Evolutionary conservation across 2,329 filamentous ascomycete species (phyloP), one percentile per base, ranked within the genome.

Genomic region (Bipolaris oryzae): DNA sequence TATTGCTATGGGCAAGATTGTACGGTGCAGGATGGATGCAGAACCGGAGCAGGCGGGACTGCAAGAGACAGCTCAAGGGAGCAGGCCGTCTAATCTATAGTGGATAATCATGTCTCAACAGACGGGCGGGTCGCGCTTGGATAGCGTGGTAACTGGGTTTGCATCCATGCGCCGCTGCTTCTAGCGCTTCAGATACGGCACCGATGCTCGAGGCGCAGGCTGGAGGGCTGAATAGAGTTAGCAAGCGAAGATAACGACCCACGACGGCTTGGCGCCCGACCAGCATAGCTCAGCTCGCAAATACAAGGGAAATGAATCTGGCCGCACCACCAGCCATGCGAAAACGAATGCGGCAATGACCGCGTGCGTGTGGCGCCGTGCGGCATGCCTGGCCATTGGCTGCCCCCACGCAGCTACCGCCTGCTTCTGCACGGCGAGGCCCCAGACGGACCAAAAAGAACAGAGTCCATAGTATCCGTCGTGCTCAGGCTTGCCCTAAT

Each of bases 61-160:
- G 45, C 34, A 47, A 33, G 20, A 43, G 31, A 50, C 47, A 25
- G 43, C 33, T 34, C 7, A n/a, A 34, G 34, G 39, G 55, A 55
- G 35, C 46, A 53, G 50, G 38, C 50, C 20, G 38, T 55, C 46
- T 44, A 55, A 59, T 55, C 51, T 60, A 55, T 54, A 57, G 49
- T 55, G 58, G 53, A 55, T 58, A 45, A 37, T 53, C 52, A 35
- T 49, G 49, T 54, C 53, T 47, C 57, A 60, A 61, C 56, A 62
- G 45, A 54, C 50, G 52, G 58, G 33, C 62, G 54, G 56, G 53
- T 50, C 23, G 45, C 44, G 45, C 56, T 55, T 62, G 53, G 48
- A 61, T 61, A 60, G 46, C 55, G 55, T 53, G 51, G 57, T 33
- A 45, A 49, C 51, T 57, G 50, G 50, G 54, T 44, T 51, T 49